phyloP scores from a whole-genome alignment of 2,329 filamentous ascomycete genomes.

The Penicillium glabrum region DNA sequence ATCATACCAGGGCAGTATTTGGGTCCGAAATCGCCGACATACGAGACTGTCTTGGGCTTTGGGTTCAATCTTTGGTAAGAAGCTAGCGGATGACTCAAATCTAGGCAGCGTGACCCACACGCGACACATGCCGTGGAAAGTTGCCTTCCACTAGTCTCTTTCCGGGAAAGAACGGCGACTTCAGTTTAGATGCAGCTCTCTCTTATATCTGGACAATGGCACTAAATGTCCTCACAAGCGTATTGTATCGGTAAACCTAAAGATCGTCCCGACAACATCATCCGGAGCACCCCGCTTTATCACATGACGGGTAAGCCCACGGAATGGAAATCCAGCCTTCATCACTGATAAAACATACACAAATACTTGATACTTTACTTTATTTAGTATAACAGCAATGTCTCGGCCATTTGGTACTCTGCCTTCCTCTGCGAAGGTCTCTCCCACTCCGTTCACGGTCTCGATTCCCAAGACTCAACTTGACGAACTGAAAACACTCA shows the following conservation, averaged over 20 bases:
- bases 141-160: no score
- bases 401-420: slow-evolving; percentile 24
- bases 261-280: background rate
- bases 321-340: background rate
- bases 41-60: background rate
- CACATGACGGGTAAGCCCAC: background rate
- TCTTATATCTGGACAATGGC: no score
- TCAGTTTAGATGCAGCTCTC: no score
- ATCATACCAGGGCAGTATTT: no score
- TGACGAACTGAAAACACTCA: slow-evolving; percentile 47
- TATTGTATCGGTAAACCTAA: background rate
- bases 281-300: background rate
- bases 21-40: no score
- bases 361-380: background rate
- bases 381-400: background rate
- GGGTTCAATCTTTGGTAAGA: background rate
- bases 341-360: background rate
- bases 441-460: slow-evolving; percentile 45
- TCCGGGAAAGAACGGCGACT: no score
- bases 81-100: background rate
- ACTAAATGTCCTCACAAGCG: background rate
- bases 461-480: slow-evolving; percentile 46
- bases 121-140: background rate
- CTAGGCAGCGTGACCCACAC: background rate
- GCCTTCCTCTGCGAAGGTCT: slow-evolving; percentile 37